Base-by-base conservation (phyloP, 306 rosid species). In the Abrus pulchellus region DNA sequence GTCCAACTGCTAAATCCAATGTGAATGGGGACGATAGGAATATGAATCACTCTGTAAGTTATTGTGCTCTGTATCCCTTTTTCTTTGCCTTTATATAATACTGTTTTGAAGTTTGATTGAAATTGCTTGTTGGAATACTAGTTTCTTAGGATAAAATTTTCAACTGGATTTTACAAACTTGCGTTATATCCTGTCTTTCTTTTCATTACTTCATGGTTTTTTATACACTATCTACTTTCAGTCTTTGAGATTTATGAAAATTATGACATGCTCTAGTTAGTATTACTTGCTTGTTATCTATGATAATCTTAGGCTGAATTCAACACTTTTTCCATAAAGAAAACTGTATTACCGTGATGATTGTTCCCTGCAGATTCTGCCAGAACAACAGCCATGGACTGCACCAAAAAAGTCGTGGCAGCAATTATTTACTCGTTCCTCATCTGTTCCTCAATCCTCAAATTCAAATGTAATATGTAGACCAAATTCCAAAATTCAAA, bases 321-420 rank as follows among this genome's bases (percentile, higher is more conserved):
- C 40, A 11, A 20, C 20, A 20, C 20, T 20, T 34, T 59, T 54
- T 27, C n/a, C n/a, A 66, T 36, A 41, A 66, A 75, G 79, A 71
- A 80, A 41, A 74, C 38, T 38, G 38, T 60, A 45, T 87, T 77
- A 82, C 44, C 75, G 70, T 62, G 77, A 57, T 81, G 80, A 54
- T 59, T 83, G 80, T 76, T 80, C 61, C 54, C 76, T 94, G 91
- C 90, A 94, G 97, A 90, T 87, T 33, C 75, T 84, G 69, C 80
- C 87, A 6, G 94, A 90, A 77, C 68, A 83, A 47, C 90, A 86
- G 70, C 81, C 97, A 62, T 84, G 85, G 79, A 57, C 87, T 73
- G 88, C 85, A 28, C 98, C 94, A 38, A 94, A 89, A 83, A 94
- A 88, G 77, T 89, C 98, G 9, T 94, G 98, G 98, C 97, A 94